These are phyloP conservation scores for Monilinia polystroma DNA, from an alignment of 2,329 filamentous ascomycete species.

Conservation along the genomic window DNA sequence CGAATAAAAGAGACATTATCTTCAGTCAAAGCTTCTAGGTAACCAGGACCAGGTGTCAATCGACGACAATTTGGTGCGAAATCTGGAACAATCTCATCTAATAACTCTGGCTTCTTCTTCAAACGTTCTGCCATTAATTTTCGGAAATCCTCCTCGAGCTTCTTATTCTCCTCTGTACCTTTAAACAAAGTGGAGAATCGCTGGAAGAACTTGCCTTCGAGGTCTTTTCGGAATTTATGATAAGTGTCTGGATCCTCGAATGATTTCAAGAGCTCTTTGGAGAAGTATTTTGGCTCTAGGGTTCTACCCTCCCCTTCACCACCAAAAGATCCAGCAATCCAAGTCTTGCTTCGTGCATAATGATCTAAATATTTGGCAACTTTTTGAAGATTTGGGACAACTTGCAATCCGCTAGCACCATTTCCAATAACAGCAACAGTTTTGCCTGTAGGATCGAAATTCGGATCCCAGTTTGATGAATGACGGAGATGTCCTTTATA, in stretches of 20 bases:
- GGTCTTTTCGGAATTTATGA: constrained; percentile 55
- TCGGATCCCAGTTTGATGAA: constrained; percentile 59
- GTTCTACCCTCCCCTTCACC: constrained; percentile 39
- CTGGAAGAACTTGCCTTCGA: constrained; percentile 63
- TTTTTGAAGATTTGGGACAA: constrained; percentile 47
- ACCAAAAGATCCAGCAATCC: constrained; percentile 52
- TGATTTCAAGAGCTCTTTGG: constrained; percentile 52
- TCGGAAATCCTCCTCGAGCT: constrained; percentile 41
- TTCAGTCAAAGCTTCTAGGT: constrained; percentile 62
- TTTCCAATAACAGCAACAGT: constrained; percentile 51
- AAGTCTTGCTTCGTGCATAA: constrained; percentile 54
- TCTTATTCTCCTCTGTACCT: constrained; percentile 43
- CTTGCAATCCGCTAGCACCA: constrained; percentile 53
- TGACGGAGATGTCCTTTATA: constrained; percentile 54
- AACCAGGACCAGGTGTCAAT: constrained; percentile 53
- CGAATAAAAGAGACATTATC: constrained; percentile 63
- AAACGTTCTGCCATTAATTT: constrained; percentile 45
- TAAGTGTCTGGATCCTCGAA: constrained; percentile 61
- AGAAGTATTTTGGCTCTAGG: constrained; percentile 54
- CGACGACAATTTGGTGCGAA: constrained; percentile 48
- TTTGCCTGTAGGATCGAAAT: constrained; percentile 49
- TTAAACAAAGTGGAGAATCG: constrained; percentile 55
- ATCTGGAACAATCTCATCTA: constrained; percentile 41
- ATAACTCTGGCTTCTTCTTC: constrained; percentile 43
- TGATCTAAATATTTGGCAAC: constrained; percentile 24